Base-by-base conservation (phyloP, 495 filamentous ascomycete species). In the Penicillium atrosanguineum region DNA sequence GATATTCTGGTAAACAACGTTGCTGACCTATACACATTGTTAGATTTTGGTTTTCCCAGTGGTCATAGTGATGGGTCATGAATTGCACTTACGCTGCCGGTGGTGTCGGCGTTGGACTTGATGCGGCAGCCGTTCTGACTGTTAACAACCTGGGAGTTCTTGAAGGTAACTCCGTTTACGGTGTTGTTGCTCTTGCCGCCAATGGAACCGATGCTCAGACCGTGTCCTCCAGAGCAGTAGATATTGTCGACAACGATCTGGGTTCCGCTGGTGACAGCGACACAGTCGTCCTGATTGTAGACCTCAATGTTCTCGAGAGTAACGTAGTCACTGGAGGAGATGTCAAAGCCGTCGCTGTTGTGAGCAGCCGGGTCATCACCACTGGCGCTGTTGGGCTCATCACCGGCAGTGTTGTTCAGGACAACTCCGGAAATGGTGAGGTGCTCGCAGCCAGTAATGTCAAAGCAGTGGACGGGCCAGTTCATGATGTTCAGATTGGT, bases 341-440 rank as follows among this genome's bases (percentile, higher is more conserved):
- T 70, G 51, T 87, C 85, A 59, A 87, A 88, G 9, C 74, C 84
- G 53, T 87, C 84, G 4, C 85, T 86, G 69, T 87, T 87, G 58
- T 83, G 79, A 15, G 77, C 84, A 15, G 65, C 64, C 12, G 61
- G 50, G 1, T 56, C 59, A 43, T 79, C 74, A 26, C 82, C 85
- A 25, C 52, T 55, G 6, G 51, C 52, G 20, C 26, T 29, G 39
- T 59, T 59, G 14, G 60, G 53, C 4, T 53, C 61, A 46, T 81
- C 75, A 21, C 82, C 85, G n/a, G 71, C 82, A 11, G 71, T 73
- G 69, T 84, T 83, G 55, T 87, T 78, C 55, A 88, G 77, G 12
- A 76, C 82, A 53, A 87, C 70, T 37, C 69, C 58, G 29, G 63
- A 64, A 25, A 88, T 41, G 0, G 69, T 77, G 12, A 87, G 66